phyloP scores from a whole-genome alignment of 805 yeast species.

The Wickerhamomyces chambardii region DNA sequence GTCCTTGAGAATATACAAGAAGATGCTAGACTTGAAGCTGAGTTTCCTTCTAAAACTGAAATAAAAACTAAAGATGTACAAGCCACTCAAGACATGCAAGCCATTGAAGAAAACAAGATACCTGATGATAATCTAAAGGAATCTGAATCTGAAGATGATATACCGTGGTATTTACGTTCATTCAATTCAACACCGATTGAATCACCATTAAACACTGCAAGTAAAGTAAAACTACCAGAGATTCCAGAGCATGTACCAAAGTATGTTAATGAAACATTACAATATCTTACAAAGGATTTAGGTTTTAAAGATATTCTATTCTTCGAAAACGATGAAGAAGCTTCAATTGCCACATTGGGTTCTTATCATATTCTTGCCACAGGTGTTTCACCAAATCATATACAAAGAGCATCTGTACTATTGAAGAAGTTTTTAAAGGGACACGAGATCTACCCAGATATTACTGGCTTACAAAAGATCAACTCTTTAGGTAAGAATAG shows the following conservation, averaged over 20 bases:
- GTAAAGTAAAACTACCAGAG: conserved; percentile 36
- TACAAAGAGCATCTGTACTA: conserved; percentile 59
- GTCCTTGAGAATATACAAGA: background rate
- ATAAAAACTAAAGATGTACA: too few species aligned
- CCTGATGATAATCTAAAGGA: too few species aligned
- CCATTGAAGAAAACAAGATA: too few species aligned
- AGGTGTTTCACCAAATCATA: conserved; percentile 71
- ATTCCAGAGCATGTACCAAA: conserved; percentile 55
- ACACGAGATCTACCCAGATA: conserved; percentile 32
- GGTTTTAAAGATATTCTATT: conserved; percentile 58
- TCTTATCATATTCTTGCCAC: conserved; percentile 57
- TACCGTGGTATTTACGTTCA: conserved; percentile 59
- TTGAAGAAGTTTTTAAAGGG: conserved; percentile 50
- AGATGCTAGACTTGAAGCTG: background rate
- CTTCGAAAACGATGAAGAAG: conserved; percentile 44
- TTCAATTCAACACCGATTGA: conserved; percentile 26
- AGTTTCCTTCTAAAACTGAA: background rate
- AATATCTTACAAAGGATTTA: conserved; percentile 43
- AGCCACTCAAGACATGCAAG: too few species aligned
- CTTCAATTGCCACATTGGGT: conserved; percentile 29
- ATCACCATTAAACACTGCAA: conserved; percentile 19
- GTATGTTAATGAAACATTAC: conserved; percentile 33
- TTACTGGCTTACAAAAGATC: conserved; percentile 67
- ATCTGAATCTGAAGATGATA: conserved; percentile 5
- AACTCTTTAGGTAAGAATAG: conserved; percentile 42